These are phyloP conservation scores for Solanum sejunctum DNA, from an alignment of 257 asterid genomes.

Conservation along the genomic window DNA sequence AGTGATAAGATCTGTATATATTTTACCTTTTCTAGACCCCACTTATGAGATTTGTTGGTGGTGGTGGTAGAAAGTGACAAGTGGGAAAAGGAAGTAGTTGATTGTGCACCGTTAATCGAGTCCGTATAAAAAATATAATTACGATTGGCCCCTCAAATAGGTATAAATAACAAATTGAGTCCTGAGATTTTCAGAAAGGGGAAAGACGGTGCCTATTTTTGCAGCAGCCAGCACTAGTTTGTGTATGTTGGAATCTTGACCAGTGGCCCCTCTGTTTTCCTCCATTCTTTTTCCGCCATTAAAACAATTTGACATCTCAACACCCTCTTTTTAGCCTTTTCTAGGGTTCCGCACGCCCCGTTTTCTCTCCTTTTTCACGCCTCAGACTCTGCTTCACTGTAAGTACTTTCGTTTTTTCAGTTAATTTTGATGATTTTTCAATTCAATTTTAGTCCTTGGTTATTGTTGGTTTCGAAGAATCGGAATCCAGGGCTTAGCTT, in stretches of 20 bases:
- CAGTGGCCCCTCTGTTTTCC: constrained; percentile 17
- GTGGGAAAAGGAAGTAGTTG: neutral
- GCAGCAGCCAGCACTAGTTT: neutral
- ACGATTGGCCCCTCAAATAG: neutral
- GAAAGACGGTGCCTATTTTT: neutral
- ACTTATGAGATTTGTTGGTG: too few species aligned
- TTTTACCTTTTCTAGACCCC: too few species aligned
- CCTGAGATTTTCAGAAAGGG: neutral
- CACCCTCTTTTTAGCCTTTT: neutral
- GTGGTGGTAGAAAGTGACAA: neutral
- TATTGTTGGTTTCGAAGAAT: neutral
- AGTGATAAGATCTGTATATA: too few species aligned
- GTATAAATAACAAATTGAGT: constrained; percentile 4
- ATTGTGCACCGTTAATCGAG: neutral
- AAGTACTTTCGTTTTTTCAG: neutral
- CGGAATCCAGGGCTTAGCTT: neutral
- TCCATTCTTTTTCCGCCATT: constrained; percentile 28
- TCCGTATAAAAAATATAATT: neutral
- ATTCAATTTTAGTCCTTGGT: neutral
- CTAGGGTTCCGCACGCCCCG: constrained; percentile 16
- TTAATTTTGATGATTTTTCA: neutral
- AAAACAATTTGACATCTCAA: neutral
- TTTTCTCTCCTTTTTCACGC: neutral
- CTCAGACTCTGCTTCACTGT: neutral
- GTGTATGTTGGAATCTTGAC: constrained; percentile 8